phyloP scores from a whole-genome alignment of 495 filamentous ascomycete genomes.

The Neurospora hispaniola region DNA sequence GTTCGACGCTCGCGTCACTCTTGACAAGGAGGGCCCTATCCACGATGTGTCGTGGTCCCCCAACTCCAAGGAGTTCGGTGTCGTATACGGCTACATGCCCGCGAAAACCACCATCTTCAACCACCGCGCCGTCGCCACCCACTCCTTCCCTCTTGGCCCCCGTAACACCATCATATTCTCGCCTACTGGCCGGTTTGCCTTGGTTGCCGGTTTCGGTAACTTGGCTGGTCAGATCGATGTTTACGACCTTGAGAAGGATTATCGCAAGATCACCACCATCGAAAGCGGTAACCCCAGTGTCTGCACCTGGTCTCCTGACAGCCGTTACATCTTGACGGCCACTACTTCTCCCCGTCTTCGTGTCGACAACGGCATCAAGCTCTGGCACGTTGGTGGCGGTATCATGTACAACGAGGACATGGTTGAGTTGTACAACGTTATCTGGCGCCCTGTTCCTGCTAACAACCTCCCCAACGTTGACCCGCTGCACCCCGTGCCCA shows the following conservation, averaged over 20 bases:
- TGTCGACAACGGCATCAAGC: slow-evolving; percentile 90
- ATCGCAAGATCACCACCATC: slow-evolving; percentile 81
- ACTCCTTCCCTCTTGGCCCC: slow-evolving; percentile 74
- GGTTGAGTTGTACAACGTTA: slow-evolving; percentile 84
- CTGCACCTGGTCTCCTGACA: slow-evolving; percentile 94
- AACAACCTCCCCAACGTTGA: slow-evolving; percentile 53
- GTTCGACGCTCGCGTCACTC: slow-evolving; percentile 81
- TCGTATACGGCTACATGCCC: slow-evolving; percentile 95
- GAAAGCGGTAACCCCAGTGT: slow-evolving; percentile 92
- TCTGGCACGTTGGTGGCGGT: slow-evolving; percentile 86
- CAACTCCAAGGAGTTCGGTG: slow-evolving; percentile 91
- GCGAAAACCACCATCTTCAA: slow-evolving; percentile 98
- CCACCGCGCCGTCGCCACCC: slow-evolving; percentile 62
- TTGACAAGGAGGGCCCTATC: slow-evolving; percentile 97
- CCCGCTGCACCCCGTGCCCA: slow-evolving; percentile 65
- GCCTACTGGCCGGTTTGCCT: slow-evolving; percentile 80
- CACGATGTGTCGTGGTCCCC: slow-evolving; percentile 98
- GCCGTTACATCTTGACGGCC: slow-evolving; percentile 87
- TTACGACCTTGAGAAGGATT: slow-evolving; percentile 89
- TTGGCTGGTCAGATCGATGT: slow-evolving; percentile 95
- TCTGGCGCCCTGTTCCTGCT: slow-evolving; percentile 69
- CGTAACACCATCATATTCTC: slow-evolving; percentile 95
- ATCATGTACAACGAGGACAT: slow-evolving; percentile 94
- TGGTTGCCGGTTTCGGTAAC: slow-evolving; percentile 95
- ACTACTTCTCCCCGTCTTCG: slow-evolving; percentile 90